A percentile compares a stretch with the other conserved stretches of the same genome.
Conservation (phyloP, 352 stramenopile species). For the Phytophthora hybrid region DNA sequence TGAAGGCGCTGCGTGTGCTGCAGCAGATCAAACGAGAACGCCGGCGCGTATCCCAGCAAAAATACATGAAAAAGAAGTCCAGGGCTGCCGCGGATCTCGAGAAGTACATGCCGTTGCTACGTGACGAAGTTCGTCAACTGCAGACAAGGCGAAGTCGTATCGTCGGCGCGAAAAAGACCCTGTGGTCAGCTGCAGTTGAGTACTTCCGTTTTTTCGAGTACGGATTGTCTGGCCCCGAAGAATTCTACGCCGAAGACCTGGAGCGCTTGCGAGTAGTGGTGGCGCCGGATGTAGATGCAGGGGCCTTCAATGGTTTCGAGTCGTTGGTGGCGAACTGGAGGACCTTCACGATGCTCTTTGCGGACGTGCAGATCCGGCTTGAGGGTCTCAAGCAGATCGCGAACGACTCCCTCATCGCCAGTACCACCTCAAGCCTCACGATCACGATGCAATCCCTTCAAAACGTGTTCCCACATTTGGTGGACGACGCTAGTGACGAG, state of each 20-base stretch:
- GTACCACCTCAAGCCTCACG: background rate
- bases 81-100: background rate
- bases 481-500: background rate
- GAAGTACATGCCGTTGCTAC: background rate
- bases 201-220: constrained; percentile 1
- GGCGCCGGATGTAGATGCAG: background rate
- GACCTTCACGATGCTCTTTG: background rate
- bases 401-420: background rate
- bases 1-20: background rate
- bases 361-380: background rate
- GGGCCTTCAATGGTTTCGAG: background rate
- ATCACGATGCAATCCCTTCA: background rate
- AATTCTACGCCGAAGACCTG: background rate
- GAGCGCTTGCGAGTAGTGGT: background rate
- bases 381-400: background rate
- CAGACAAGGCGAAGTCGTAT: background rate
- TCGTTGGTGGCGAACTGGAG: background rate
- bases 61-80: background rate
- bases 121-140: background rate
- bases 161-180: background rate
- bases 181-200: background rate
- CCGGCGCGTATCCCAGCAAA: background rate
- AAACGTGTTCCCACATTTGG: background rate
- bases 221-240: background rate
- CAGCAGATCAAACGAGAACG: background rate